Conservation (phyloP, 1,284 basidiomycete genomes). For the Somion occarium region DNA sequence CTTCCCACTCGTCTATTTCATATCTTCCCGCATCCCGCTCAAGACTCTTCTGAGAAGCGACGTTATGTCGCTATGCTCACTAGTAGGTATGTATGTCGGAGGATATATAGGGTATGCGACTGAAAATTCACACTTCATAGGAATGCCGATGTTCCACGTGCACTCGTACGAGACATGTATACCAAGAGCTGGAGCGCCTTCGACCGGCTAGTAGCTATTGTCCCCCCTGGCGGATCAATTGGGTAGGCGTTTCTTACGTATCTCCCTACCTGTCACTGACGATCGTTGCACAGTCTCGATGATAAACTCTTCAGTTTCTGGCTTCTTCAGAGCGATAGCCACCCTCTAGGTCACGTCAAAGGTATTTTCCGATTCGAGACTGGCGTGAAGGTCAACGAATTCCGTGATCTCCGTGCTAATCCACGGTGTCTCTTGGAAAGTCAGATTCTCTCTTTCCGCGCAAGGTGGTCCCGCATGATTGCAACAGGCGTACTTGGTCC, state of each 20-base stretch:
- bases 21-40: slow-evolving; percentile 72
- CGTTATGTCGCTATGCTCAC: slow-evolving; percentile 66
- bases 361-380: slow-evolving; percentile 85
- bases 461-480: slow-evolving; percentile 70
- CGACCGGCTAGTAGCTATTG: slow-evolving; percentile 77
- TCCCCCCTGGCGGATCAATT: slow-evolving; percentile 81
- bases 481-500: slow-evolving; percentile 51
- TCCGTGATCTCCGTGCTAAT: slow-evolving; percentile 79
- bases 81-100: slow-evolving; percentile 47
- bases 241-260: slow-evolving; percentile 48
- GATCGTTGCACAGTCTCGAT: slow-evolving; percentile 53
- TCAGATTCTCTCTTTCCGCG: slow-evolving; percentile 72
- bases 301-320: slow-evolving; percentile 86
- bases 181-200: slow-evolving; percentile 88
- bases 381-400: slow-evolving; percentile 79
- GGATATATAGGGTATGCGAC: slow-evolving; percentile 1
- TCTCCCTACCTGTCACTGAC: slow-evolving; percentile 6
- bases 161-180: slow-evolving; percentile 82
- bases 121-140: slow-evolving; percentile 28
- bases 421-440: slow-evolving; percentile 77
- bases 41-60: slow-evolving; percentile 65
- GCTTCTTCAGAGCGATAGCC: slow-evolving; percentile 73
- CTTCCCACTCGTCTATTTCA: slow-evolving; percentile 65
- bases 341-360: slow-evolving; percentile 69
- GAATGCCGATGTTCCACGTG: slow-evolving; percentile 80